phyloP scores from a whole-genome alignment of 148 eudicot species.

The Pharnaceum exiguum region DNA sequence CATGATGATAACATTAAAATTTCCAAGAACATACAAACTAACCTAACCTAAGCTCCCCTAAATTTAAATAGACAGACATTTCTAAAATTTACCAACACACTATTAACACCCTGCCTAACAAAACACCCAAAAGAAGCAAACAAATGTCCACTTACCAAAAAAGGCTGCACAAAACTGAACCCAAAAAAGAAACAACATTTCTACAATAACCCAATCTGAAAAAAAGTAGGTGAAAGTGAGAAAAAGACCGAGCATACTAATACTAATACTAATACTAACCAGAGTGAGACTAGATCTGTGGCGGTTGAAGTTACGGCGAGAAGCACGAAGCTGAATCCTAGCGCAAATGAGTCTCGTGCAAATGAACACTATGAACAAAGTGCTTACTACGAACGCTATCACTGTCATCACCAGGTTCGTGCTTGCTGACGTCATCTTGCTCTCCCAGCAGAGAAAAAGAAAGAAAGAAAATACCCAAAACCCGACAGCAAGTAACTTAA shows the following conservation, averaged over 20 bases:
- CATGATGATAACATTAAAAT: too few species aligned
- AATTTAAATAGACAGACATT: too few species aligned
- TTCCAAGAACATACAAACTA: too few species aligned
- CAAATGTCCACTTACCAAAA: not conserved
- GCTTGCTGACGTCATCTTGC: slow-evolving; percentile 55
- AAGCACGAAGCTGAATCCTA: slow-evolving; percentile 59
- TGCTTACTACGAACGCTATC: slow-evolving; percentile 80
- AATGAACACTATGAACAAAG: slow-evolving; percentile 81
- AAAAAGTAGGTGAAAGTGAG: not conserved
- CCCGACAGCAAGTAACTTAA: too few species aligned
- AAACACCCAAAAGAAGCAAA: too few species aligned
- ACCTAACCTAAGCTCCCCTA: too few species aligned
- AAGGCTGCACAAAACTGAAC: not conserved
- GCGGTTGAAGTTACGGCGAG: slow-evolving; percentile 49
- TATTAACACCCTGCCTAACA: too few species aligned
- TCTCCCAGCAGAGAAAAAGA: too few species aligned
- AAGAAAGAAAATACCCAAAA: too few species aligned
- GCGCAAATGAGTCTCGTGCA: slow-evolving; percentile 92
- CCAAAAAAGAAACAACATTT: not conserved
- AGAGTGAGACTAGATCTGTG: slow-evolving; percentile 59
- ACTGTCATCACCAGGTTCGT: slow-evolving; percentile 93
- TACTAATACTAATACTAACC: slow-evolving; percentile 39
- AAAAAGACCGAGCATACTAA: too few species aligned
- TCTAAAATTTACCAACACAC: too few species aligned
- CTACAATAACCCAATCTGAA: not conserved